Percentiles rank a stretch among this genome's conserved stretches.
phyloP scores from a whole-genome alignment of 805 yeast species.

The Ogataea nitratoaversa region DNA sequence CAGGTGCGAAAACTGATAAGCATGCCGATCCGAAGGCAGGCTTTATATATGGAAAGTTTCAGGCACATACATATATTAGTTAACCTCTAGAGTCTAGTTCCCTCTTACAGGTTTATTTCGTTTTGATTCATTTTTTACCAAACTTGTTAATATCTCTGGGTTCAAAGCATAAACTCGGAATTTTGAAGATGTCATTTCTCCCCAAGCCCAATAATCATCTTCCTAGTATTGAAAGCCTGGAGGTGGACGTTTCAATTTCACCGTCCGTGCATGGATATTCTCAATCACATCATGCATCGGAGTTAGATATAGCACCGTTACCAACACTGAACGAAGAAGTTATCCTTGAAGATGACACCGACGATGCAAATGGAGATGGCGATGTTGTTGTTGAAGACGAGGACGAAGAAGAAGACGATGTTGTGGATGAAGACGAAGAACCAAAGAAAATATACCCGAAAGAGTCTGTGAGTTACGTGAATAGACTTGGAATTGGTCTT shows the following conservation, averaged over 20 bases:
- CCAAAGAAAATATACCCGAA: slow-evolving; percentile 2
- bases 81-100: too few species aligned
- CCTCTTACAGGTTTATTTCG: too few species aligned
- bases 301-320: background rate
- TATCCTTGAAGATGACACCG: background rate
- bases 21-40: too few species aligned
- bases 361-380: background rate
- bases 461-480: slow-evolving; percentile 1
- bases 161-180: too few species aligned
- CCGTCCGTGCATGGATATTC: too few species aligned
- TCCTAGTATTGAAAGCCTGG: slow-evolving; percentile 12
- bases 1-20: too few species aligned
- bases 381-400: background rate
- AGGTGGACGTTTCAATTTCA: background rate
- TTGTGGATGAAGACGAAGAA: background rate
- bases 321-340: slow-evolving; percentile 1
- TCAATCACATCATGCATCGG: background rate
- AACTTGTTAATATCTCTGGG: too few species aligned
- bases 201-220: slow-evolving; percentile 10
- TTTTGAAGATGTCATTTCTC: slow-evolving; percentile 1
- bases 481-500: slow-evolving; percentile 1
- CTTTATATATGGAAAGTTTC: too few species aligned
- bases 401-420: background rate
- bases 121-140: background rate
- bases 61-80: too few species aligned